phyloP scores from a whole-genome alignment of 768 basidiomycete genomes.

The Chalciporus chontae region DNA sequence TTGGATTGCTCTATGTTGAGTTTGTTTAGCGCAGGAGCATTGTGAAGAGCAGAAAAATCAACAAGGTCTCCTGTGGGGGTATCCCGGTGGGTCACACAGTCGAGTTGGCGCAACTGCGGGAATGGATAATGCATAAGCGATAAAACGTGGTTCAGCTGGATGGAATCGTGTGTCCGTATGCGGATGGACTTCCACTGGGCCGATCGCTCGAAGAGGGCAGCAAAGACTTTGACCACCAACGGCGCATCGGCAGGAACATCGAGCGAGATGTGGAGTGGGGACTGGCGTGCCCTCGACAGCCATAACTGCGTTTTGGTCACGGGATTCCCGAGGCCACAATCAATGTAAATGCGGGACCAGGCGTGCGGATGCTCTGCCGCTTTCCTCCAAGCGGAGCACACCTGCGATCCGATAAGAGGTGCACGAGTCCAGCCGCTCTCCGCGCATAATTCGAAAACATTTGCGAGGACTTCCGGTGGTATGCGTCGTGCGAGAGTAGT shows the following conservation, averaged over 20 bases:
- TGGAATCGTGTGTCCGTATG: conserved; percentile 37
- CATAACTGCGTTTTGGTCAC: conserved; percentile 44
- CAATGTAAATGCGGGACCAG: conserved; percentile 56
- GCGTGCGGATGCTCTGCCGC: conserved; percentile 49
- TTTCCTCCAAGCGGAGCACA: conserved; percentile 57
- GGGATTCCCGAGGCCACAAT: conserved; percentile 42
- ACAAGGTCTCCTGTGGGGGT: conserved; percentile 16
- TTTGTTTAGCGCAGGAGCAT: conserved; percentile 34
- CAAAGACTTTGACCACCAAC: conserved; percentile 35
- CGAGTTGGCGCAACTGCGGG: conserved; percentile 36
- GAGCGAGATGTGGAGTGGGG: conserved; percentile 45
- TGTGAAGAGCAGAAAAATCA: conserved; percentile 30
- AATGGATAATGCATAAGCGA: conserved; percentile 33
- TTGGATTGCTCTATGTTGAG: conserved; percentile 34
- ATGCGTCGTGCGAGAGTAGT: conserved; percentile 55
- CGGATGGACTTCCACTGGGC: conserved; percentile 44
- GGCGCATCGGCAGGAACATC: conserved; percentile 32
- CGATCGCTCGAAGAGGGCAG: conserved; percentile 36
- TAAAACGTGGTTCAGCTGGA: conserved; percentile 39
- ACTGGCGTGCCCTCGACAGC: conserved; percentile 45
- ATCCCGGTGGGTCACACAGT: conserved; percentile 30
- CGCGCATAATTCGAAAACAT: conserved; percentile 51
- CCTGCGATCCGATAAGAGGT: conserved; percentile 53
- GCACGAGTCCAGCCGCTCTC: conserved; percentile 50
- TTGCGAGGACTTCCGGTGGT: conserved; percentile 51